These are phyloP conservation scores for Mycena sanguinolenta DNA, from an alignment of 768 basidiomycete genomes.

Conservation along the genomic window DNA sequence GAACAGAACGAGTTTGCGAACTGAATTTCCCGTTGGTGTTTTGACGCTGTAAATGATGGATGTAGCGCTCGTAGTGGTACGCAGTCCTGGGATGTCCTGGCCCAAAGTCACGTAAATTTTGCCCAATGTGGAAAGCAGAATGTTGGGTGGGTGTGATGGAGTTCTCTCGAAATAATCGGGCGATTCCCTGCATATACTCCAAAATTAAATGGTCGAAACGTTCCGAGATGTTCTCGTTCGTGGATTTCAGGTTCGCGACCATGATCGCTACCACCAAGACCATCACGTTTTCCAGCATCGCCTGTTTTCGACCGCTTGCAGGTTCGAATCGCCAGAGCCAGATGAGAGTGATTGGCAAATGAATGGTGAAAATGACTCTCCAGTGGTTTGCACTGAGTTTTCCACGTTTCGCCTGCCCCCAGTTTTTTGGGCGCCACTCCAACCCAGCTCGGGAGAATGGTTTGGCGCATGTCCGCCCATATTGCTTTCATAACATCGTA, in stretches of 20 bases:
- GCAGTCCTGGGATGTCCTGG: constrained; percentile 40
- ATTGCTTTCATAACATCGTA: constrained; percentile 31
- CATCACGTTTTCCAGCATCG: constrained; percentile 48
- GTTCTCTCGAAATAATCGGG: constrained; percentile 40
- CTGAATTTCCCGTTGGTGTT: constrained; percentile 40
- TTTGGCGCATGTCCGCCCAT: constrained; percentile 38
- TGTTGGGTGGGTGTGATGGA: constrained; percentile 48
- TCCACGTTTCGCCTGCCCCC: constrained; percentile 42
- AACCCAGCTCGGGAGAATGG: constrained; percentile 44
- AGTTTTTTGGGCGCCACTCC: constrained; percentile 36
- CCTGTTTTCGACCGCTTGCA: constrained; percentile 26
- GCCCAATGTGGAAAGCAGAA: constrained; percentile 46
- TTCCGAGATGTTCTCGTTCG: constrained; percentile 19
- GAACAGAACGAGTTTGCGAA: not conserved
- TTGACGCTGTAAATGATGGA: constrained; percentile 34
- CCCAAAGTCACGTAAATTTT: constrained; percentile 44
- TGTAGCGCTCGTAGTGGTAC: constrained; percentile 34
- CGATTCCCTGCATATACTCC: constrained; percentile 38
- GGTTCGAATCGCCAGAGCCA: constrained; percentile 48
- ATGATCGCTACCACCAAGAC: constrained; percentile 44
- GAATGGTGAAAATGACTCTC: constrained; percentile 47
- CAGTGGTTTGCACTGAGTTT: constrained; percentile 54
- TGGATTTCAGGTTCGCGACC: constrained; percentile 38
- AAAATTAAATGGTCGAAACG: constrained; percentile 30
- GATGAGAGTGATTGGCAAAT: constrained; percentile 50